These are phyloP conservation scores for Fraxinus anomala DNA, from an alignment of 257 asterid genomes.

Conservation along the genomic window DNA sequence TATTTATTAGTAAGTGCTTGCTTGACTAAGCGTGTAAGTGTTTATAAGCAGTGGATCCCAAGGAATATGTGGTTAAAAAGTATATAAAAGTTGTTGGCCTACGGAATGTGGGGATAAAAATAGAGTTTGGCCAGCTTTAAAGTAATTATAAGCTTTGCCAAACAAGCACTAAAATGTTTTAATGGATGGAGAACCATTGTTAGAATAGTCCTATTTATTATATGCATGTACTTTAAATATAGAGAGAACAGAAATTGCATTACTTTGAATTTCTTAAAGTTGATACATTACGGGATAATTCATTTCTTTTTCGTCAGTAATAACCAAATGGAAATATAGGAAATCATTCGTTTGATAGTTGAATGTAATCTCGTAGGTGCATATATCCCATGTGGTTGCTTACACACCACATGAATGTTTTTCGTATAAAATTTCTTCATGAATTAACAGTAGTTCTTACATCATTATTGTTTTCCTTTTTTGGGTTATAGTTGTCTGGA, in stretches of 20 bases:
- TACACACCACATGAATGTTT: too few species aligned
- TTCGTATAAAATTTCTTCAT: not conserved
- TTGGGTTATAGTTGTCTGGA: conserved; percentile 54
- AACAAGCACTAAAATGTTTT: not conserved
- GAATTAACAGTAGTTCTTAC: not conserved
- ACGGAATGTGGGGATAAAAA: too few species aligned
- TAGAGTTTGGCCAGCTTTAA: too few species aligned
- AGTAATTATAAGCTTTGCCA: too few species aligned
- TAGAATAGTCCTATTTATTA: not conserved
- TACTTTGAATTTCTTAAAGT: too few species aligned
- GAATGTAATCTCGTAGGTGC: not conserved
- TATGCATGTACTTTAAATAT: too few species aligned
- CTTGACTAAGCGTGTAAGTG: too few species aligned
- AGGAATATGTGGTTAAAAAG: too few species aligned
- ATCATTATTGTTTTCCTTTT: not conserved
- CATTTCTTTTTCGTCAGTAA: not conserved
- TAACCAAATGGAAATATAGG: not conserved
- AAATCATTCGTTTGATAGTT: not conserved
- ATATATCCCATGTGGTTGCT: too few species aligned
- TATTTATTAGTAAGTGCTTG: not conserved
- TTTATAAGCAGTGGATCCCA: too few species aligned
- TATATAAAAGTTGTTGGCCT: too few species aligned
- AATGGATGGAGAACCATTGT: not conserved
- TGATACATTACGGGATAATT: not conserved
- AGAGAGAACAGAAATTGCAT: too few species aligned